phyloP scores from a whole-genome alignment of 2,329 filamentous ascomycete species.

The Neopestalotiopsis rosae region DNA sequence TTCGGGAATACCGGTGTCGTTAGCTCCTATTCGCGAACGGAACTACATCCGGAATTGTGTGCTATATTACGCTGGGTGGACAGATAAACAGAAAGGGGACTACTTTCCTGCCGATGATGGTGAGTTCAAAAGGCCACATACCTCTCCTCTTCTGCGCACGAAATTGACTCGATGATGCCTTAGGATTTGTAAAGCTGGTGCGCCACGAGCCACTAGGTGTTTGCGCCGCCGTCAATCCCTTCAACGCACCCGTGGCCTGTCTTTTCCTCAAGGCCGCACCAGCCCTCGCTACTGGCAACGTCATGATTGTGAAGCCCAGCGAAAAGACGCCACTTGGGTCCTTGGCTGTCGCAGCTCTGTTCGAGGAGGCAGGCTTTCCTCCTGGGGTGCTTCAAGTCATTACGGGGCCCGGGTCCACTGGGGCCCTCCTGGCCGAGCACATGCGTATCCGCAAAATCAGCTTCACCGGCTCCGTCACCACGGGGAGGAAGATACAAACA shows the following conservation, averaged over 20 bases:
- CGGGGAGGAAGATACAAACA: slow-evolving; percentile 68
- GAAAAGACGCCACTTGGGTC: slow-evolving; percentile 43
- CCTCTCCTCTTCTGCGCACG: neutral
- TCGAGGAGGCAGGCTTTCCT: slow-evolving; percentile 44
- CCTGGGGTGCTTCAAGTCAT: slow-evolving; percentile 45
- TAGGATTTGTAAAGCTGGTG: neutral
- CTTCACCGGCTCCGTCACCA: slow-evolving; percentile 72
- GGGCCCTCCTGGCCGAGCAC: slow-evolving; percentile 31
- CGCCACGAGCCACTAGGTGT: slow-evolving; percentile 8
- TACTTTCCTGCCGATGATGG: slow-evolving; percentile 46
- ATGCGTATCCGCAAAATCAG: slow-evolving; percentile 65
- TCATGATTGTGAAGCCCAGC: slow-evolving; percentile 43
- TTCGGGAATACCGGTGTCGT: neutral
- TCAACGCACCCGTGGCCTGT: slow-evolving; percentile 45
- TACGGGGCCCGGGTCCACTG: slow-evolving; percentile 44
- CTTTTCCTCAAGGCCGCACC: slow-evolving; percentile 44
- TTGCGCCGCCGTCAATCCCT: slow-evolving; percentile 39
- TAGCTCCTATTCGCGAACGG: neutral
- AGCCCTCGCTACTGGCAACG: slow-evolving; percentile 43
- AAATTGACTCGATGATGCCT: neutral
- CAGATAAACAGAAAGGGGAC: slow-evolving; percentile 39
- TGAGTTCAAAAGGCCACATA: neutral
- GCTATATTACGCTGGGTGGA: slow-evolving; percentile 31
- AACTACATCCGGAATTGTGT: slow-evolving; percentile 4
- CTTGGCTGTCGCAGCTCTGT: slow-evolving; percentile 35